These are phyloP conservation scores for Panus rudis DNA, from an alignment of 768 basidiomycete genomes.

Conservation along the genomic window DNA sequence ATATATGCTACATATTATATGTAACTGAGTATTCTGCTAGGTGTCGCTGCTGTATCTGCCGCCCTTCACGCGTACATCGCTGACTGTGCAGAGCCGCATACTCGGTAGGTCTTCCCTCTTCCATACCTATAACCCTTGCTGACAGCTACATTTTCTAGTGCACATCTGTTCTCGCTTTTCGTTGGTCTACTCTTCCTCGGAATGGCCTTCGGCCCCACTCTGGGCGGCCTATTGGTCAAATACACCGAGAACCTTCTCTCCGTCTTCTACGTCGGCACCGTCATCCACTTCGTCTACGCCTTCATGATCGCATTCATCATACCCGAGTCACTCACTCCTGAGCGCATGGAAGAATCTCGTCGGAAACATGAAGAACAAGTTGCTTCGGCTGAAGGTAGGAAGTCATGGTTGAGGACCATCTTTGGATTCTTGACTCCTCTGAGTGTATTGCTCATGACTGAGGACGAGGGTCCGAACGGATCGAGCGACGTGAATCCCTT, in stretches of 20 bases:
- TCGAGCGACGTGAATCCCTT: constrained; percentile 28
- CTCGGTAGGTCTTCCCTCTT: constrained; percentile 34
- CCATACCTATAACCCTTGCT: not conserved
- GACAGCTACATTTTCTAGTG: constrained; percentile 30
- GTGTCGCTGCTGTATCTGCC: constrained; percentile 42
- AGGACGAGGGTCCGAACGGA: constrained; percentile 11
- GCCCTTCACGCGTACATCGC: constrained; percentile 61
- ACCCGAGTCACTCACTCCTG: constrained; percentile 69
- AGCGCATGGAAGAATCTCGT: constrained; percentile 23
- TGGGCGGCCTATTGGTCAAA: constrained; percentile 62
- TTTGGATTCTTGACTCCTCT: constrained; percentile 71
- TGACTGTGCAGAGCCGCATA: constrained; percentile 51
- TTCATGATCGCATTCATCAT: constrained; percentile 49
- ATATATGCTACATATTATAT: constrained; percentile 4
- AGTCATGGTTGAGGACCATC: constrained; percentile 34
- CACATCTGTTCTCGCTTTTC: constrained; percentile 56
- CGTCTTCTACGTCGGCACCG: constrained; percentile 64
- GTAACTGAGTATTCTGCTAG: constrained; percentile 29
- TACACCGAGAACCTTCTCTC: constrained; percentile 46
- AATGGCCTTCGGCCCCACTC: constrained; percentile 68
- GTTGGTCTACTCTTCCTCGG: constrained; percentile 68
- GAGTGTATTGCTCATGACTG: constrained; percentile 48
- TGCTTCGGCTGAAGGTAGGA: not conserved
- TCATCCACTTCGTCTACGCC: constrained; percentile 43
- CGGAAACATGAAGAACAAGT: constrained; percentile 12